phyloP scores from a whole-genome alignment of 768 basidiomycete genomes.

The Mycena capillaripes region DNA sequence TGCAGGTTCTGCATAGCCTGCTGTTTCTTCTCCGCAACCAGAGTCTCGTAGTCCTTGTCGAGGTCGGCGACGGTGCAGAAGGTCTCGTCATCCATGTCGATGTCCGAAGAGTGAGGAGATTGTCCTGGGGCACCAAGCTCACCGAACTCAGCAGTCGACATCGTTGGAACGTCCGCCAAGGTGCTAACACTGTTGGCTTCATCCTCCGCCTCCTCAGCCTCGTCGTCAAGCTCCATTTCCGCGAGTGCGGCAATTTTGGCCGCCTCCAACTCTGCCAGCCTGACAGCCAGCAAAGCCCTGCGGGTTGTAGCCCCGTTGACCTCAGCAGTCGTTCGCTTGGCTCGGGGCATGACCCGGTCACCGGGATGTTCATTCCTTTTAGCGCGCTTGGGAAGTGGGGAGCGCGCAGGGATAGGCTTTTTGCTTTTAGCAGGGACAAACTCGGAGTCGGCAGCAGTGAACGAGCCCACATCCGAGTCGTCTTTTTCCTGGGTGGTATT shows the following conservation, averaged over 20 bases:
- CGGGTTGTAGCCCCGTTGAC: not conserved
- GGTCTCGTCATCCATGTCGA: not conserved
- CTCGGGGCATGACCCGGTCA: not conserved
- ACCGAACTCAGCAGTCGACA: not conserved
- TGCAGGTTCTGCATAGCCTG: not conserved
- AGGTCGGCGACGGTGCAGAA: not conserved
- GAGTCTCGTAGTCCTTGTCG: conserved; percentile 8
- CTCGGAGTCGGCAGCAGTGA: not conserved
- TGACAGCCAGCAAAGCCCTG: not conserved
- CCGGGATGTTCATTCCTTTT: not conserved
- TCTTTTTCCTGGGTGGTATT: not conserved
- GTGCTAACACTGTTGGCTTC: not conserved
- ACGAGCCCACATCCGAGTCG: not conserved
- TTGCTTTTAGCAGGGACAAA: not conserved
- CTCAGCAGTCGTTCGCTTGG: not conserved
- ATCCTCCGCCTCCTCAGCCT: not conserved
- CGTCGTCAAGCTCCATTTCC: conserved; percentile 5
- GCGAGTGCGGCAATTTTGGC: not conserved
- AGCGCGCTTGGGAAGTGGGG: not conserved
- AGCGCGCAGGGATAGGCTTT: not conserved
- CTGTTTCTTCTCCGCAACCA: not conserved
- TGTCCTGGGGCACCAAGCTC: not conserved
- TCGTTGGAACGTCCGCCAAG: not conserved
- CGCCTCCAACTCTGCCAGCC: not conserved
- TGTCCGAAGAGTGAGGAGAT: not conserved